Evolutionary conservation across 495 filamentous ascomycete genomes (phyloP).

Genomic region (Podospora australis): DNA sequence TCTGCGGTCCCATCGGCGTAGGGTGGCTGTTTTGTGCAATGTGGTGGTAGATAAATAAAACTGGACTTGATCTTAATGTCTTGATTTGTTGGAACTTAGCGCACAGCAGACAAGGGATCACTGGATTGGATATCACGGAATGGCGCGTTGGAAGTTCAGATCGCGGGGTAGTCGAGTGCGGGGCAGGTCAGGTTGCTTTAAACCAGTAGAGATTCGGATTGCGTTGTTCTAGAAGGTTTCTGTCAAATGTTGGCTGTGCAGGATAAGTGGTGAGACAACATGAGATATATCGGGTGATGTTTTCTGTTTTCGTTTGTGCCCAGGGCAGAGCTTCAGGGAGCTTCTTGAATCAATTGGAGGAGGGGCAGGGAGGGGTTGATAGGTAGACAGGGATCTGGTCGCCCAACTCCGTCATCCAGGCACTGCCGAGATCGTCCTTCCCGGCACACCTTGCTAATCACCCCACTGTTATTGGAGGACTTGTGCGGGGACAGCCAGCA

Average conservation of each 20-base stretch:
- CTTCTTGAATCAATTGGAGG: not conserved
- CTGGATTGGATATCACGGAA: not conserved
- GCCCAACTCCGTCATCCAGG: constrained; percentile 1
- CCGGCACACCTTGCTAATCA: not conserved
- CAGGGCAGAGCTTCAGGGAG: not conserved
- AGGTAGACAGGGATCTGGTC: not conserved
- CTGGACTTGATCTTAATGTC: too few relatives aligned
- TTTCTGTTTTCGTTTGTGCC: not conserved
- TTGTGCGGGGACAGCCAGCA: not conserved
- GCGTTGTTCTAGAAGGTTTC: too few relatives aligned
- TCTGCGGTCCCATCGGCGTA: constrained; percentile 32
- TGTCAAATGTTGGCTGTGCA: too few relatives aligned
- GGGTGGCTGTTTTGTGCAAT: not conserved
- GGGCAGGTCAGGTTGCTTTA: not conserved
- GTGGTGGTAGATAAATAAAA: too few relatives aligned
- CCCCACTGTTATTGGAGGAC: constrained; percentile 7
- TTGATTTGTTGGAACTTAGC: too few relatives aligned
- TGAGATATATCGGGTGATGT: not conserved
- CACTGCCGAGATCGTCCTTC: not conserved
- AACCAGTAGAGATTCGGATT: not conserved
- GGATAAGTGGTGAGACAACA: too few relatives aligned
- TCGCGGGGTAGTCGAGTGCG: constrained; percentile 8
- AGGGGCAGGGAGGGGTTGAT: not conserved
- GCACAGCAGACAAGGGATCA: not conserved
- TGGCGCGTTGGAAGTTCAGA: not conserved